Conservation (phyloP, 2,329 filamentous ascomycete genomes). For the Ophiostoma novo-ulmi region DNA sequence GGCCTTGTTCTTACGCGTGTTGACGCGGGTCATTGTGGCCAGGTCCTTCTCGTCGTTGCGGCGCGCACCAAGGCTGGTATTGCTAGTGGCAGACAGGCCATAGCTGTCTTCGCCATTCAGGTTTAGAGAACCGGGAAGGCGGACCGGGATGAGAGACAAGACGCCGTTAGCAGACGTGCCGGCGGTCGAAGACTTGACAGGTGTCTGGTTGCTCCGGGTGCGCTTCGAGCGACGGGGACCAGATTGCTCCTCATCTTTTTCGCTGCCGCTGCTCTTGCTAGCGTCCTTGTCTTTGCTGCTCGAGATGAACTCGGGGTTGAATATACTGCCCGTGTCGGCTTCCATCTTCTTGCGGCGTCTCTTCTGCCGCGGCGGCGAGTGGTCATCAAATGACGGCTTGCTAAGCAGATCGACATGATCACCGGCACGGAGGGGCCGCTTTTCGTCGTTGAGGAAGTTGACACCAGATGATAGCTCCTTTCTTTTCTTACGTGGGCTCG, state of each 20-base stretch:
- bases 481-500: conserved; percentile 38
- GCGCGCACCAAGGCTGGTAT: conserved; percentile 26
- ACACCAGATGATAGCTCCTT: conserved; percentile 29
- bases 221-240: conserved; percentile 23
- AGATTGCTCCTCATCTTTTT: neutral
- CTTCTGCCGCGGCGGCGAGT: conserved; percentile 31
- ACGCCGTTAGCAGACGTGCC: conserved; percentile 31
- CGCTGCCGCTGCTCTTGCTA: neutral
- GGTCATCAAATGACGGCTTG: conserved; percentile 31
- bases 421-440: conserved; percentile 1
- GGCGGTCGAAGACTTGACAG: conserved; percentile 17
- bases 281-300: conserved; percentile 9
- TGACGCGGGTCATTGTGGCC: conserved; percentile 39
- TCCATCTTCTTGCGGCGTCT: conserved; percentile 34
- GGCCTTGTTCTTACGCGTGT: conserved; percentile 45
- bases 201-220: conserved; percentile 27
- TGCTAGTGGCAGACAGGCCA: conserved; percentile 23
- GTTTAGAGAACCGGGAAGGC: conserved; percentile 33
- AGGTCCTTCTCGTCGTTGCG: conserved; percentile 41
- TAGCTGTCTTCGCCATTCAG: conserved; percentile 30
- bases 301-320: conserved; percentile 30
- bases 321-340: conserved; percentile 30
- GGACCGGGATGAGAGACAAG: conserved; percentile 34
- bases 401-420: conserved; percentile 26
- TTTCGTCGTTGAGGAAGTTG: conserved; percentile 14